These are phyloP conservation scores for Crithidia expoeki DNA, from an alignment of 208 protist species.

Conservation along the genomic window DNA sequence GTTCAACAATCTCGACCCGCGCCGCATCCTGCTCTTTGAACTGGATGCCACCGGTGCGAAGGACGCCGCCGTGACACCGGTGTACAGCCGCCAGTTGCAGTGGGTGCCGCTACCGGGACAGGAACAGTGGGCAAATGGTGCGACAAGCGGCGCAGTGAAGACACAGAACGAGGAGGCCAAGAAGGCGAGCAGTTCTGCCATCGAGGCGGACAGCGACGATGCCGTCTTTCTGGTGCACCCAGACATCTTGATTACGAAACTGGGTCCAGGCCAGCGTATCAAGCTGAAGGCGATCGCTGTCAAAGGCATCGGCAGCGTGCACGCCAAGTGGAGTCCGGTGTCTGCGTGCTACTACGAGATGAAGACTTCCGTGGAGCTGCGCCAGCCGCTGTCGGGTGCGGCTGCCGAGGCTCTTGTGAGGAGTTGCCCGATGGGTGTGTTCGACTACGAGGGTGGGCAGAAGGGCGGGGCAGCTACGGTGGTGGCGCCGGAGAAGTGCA, in stretches of 20 bases:
- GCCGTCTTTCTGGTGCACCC: conserved; percentile 94
- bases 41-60: conserved; percentile 68
- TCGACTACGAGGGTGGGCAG: conserved; percentile 81
- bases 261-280: conserved; percentile 96
- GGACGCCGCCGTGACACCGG: conserved; percentile 70
- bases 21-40: conserved; percentile 83
- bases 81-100: conserved; percentile 91
- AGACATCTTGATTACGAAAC: conserved; percentile 97
- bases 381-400: conserved; percentile 67
- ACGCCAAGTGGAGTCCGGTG: conserved; percentile 99
- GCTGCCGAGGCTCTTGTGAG: conserved; percentile 83
- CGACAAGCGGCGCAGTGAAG: too few species aligned
- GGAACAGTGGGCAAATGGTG: conserved; percentile 42
- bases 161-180: conserved; percentile 5
- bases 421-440: conserved; percentile 94
- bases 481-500: conserved; percentile 91
- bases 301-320: conserved; percentile 96
- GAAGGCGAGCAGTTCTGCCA: not conserved
- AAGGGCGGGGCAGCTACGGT: conserved; percentile 77
- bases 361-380: conserved; percentile 92
- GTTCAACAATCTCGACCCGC: conserved; percentile 75
- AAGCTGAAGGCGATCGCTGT: conserved; percentile 93
- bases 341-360: conserved; percentile 97
- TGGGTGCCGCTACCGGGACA: conserved; percentile 94
- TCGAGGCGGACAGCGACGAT: conserved; percentile 49